Evolutionary conservation across 768 basidiomycete genomes (phyloP).

Genomic region (Macrolepiota fuliginosa): DNA sequence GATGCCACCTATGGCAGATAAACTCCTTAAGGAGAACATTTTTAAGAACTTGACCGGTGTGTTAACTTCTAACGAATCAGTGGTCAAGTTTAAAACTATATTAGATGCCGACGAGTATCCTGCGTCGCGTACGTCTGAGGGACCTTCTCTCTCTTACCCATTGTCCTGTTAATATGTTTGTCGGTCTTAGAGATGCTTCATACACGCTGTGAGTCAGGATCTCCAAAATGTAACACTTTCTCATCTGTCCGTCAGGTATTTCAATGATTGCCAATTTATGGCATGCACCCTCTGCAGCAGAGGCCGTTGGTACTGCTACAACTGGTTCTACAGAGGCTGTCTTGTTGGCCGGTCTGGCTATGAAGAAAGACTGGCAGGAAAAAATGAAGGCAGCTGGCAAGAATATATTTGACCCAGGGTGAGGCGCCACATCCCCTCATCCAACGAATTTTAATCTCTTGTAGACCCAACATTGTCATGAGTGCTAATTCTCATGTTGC

Average conservation of each 20-base stretch:
- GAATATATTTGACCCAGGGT: conserved; percentile 78
- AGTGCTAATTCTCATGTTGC: conserved; percentile 75
- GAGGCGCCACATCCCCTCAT: conserved; percentile 12
- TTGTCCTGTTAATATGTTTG: neutral
- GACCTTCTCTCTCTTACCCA: neutral
- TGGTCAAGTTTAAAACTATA: neutral
- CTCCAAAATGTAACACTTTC: neutral
- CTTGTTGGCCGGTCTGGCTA: conserved; percentile 71
- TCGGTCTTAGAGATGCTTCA: conserved; percentile 43
- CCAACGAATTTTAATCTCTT: neutral
- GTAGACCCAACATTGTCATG: conserved; percentile 62
- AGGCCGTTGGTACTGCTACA: conserved; percentile 69
- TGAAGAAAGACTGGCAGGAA: conserved; percentile 73
- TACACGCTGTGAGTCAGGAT: conserved; percentile 40
- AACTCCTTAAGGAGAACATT: conserved; percentile 60
- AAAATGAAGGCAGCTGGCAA: conserved; percentile 63
- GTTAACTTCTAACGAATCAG: neutral
- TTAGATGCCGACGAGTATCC: conserved; percentile 62
- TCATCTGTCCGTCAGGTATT: conserved; percentile 28
- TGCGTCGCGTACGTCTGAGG: conserved; percentile 43
- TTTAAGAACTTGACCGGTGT: conserved; percentile 61
- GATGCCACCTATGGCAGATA: conserved; percentile 54
- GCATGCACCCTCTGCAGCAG: conserved; percentile 62
- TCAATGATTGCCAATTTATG: conserved; percentile 61
- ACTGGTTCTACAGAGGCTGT: conserved; percentile 73